Conservation (phyloP, 257 asterid species). For the Ehretia macrophylla region DNA sequence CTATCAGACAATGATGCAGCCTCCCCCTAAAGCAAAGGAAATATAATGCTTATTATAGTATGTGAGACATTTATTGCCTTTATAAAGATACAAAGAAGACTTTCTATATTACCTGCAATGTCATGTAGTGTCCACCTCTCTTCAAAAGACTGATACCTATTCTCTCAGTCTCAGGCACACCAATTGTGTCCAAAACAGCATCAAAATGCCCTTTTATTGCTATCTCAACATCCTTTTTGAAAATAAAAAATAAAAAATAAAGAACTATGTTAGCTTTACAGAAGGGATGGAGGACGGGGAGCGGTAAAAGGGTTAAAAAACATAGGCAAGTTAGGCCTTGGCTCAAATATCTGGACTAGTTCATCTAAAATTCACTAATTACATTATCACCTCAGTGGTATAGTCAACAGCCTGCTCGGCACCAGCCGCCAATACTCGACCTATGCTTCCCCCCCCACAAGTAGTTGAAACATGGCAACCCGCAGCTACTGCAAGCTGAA, state of each 20-base stretch:
- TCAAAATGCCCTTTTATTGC: constrained; percentile 80
- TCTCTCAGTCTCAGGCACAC: constrained; percentile 81
- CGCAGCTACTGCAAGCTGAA: constrained; percentile 88
- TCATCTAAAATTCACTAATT: neutral
- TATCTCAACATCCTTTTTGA: constrained; percentile 68
- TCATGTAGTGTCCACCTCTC: constrained; percentile 98
- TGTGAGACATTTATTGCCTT: neutral
- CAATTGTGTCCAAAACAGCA: constrained; percentile 93
- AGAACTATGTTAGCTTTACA: constrained; percentile 5
- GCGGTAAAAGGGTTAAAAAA: neutral
- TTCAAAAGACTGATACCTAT: constrained; percentile 64
- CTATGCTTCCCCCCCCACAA: constrained; percentile 71
- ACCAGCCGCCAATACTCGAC: constrained; percentile 72
- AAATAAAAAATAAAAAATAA: no score
- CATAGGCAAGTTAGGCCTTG: neutral
- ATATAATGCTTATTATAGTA: constrained; percentile 5
- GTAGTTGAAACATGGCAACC: constrained; percentile 92
- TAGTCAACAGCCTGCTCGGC: constrained; percentile 90
- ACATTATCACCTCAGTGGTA: constrained; percentile 58
- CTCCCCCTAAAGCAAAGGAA: constrained; percentile 66
- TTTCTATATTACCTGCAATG: constrained; percentile 60
- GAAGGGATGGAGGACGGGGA: neutral
- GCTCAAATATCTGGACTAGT: neutral
- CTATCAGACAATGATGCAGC: constrained; percentile 76
- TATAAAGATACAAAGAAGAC: neutral